A percentile compares a stretch with the other conserved stretches of the same genome.
Evolutionary conservation across 2,329 filamentous ascomycete genomes (phyloP).

Genomic region (Claviceps cyperi): DNA sequence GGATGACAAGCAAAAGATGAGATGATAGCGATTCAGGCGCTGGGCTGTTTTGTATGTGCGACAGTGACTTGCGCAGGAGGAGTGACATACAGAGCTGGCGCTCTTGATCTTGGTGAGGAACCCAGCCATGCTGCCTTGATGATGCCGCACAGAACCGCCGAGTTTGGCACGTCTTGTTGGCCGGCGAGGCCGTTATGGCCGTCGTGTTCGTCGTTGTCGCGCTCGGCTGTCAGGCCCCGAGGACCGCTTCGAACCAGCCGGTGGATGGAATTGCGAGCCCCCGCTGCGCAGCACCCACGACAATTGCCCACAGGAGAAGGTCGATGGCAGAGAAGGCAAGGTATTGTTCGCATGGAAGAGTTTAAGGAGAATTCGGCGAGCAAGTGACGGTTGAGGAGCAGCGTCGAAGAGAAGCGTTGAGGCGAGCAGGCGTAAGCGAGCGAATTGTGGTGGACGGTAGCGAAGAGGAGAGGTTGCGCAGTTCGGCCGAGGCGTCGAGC

Average conservation of each 20-base stretch:
- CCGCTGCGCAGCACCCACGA: slow-evolving; percentile 22
- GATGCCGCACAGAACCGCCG: neutral
- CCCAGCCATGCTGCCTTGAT: slow-evolving; percentile 31
- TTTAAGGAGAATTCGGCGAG: neutral
- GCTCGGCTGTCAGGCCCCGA: neutral
- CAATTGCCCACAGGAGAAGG: slow-evolving; percentile 17
- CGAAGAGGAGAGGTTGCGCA: neutral
- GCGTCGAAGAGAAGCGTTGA: neutral
- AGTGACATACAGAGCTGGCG: slow-evolving; percentile 35
- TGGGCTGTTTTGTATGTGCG: neutral
- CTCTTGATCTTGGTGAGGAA: slow-evolving; percentile 47
- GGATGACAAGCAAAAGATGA: neutral
- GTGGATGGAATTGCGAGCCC: slow-evolving; percentile 15
- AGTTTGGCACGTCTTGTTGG: neutral
- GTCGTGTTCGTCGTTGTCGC: neutral
- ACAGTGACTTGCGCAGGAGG: neutral
- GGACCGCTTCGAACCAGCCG: slow-evolving; percentile 3
- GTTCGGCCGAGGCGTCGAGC: no score
- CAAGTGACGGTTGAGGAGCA: neutral
- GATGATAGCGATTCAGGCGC: neutral
- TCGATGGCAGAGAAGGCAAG: slow-evolving; percentile 12
- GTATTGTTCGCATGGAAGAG: slow-evolving; percentile 1
- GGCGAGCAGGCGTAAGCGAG: neutral
- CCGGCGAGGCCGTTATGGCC: neutral
- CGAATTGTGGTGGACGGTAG: neutral